Percentiles rank a stretch among this genome's conserved stretches.
Conservation (phyloP, 2,329 filamentous ascomycete species). For the Colletotrichum tamarilloi region DNA sequence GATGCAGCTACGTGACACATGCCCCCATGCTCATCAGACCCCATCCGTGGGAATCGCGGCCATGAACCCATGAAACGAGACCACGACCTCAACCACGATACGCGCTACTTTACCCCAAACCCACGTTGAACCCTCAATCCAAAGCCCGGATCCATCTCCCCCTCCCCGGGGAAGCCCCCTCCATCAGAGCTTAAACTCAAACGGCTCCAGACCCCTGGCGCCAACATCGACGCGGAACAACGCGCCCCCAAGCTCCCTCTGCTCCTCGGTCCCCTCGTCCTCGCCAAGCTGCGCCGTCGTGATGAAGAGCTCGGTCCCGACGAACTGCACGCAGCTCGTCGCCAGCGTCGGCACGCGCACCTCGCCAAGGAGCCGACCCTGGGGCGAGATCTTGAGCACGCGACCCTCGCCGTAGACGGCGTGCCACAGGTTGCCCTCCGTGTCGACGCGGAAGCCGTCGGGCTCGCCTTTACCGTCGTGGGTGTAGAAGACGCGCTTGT, state of each 20-base stretch:
- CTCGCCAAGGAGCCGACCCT: conserved; percentile 78
- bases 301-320: conserved; percentile 79
- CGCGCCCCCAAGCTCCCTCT: conserved; percentile 71
- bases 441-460: conserved; percentile 88
- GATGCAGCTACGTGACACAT: background rate
- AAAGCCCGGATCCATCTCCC: background rate
- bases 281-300: conserved; percentile 79
- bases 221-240: conserved; percentile 84
- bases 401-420: conserved; percentile 83
- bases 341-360: conserved; percentile 81
- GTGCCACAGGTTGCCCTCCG: conserved; percentile 88
- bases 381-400: conserved; percentile 78
- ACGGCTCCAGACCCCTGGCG: conserved; percentile 70
- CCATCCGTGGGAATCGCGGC: background rate
- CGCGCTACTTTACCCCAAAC: background rate
- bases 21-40: background rate
- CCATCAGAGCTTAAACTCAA: conserved; percentile 68
- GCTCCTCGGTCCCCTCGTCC: conserved; percentile 70
- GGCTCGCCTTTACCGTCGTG: conserved; percentile 75
- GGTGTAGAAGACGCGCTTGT: conserved; percentile 78
- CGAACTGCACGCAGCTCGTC: conserved; percentile 85
- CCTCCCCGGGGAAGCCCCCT: background rate
- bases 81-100: background rate
- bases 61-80: too few species aligned
- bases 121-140: background rate